These are phyloP conservation scores for Thermothielavioides terrestris DNA, from an alignment of 495 filamentous ascomycete genomes.

Conservation along the genomic window DNA sequence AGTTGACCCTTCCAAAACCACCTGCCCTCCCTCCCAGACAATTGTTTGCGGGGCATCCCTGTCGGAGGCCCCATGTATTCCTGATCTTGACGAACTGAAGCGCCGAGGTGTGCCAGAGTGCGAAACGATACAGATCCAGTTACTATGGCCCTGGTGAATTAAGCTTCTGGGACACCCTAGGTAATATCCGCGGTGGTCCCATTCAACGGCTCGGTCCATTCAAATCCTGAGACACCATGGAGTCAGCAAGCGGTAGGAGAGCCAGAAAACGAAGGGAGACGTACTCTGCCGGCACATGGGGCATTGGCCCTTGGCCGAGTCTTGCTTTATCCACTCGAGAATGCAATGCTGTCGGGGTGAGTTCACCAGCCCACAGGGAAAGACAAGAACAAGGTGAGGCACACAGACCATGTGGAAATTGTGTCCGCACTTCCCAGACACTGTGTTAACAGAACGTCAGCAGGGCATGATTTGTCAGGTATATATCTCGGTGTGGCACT, in stretches of 20 bases:
- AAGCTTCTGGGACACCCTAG: conserved; percentile 3
- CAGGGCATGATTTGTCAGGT: neutral
- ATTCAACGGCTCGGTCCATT: conserved; percentile 43
- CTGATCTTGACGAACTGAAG: no score
- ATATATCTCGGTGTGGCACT: conserved; percentile 24
- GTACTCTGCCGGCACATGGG: conserved; percentile 97
- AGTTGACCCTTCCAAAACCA: no score
- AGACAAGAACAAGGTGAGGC: no score
- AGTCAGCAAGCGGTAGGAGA: neutral
- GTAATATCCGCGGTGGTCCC: conserved; percentile 16
- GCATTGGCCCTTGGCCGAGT: conserved; percentile 85
- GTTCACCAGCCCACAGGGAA: neutral
- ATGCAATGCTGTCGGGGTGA: conserved; percentile 68
- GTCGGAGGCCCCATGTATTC: no score
- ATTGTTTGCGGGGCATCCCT: no score
- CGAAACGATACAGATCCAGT: no score
- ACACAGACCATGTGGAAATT: conserved; percentile 85
- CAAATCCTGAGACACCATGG: conserved; percentile 46
- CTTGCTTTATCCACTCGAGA: conserved; percentile 89
- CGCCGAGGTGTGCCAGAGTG: no score
- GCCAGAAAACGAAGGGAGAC: conserved; percentile 17
- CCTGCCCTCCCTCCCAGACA: no score
- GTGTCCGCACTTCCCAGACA: conserved; percentile 91
- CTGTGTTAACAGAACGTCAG: conserved; percentile 39
- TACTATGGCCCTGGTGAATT: no score